Evolutionary conservation across 2,329 filamentous ascomycete species (phyloP).

Genomic region (Grosmannia clavigera): DNA sequence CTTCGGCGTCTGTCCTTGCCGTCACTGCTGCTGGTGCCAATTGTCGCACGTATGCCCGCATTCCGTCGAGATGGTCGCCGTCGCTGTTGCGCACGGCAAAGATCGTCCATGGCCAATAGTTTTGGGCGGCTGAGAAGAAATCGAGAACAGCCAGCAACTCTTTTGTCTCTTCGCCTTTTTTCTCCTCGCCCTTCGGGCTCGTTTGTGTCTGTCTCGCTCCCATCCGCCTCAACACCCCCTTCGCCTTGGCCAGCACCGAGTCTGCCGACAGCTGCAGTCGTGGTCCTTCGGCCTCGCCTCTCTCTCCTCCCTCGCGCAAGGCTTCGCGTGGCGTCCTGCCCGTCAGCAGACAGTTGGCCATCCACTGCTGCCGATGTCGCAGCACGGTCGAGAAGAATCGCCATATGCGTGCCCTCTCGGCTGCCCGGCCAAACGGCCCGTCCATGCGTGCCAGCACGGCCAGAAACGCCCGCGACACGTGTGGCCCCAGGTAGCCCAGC

Average conservation of each 20-base stretch:
- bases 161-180: constrained; percentile 27
- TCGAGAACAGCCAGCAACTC: constrained; percentile 61
- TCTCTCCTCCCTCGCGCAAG: constrained; percentile 37
- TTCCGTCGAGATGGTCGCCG: constrained; percentile 49
- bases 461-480: constrained; percentile 74
- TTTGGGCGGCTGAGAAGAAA: constrained; percentile 79
- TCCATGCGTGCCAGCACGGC: constrained; percentile 66
- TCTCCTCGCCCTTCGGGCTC: not conserved
- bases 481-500: constrained; percentile 76
- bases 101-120: constrained; percentile 93
- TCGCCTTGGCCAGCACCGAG: constrained; percentile 62
- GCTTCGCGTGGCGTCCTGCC: constrained; percentile 73
- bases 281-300: constrained; percentile 22
- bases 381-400: constrained; percentile 75
- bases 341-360: constrained; percentile 84
- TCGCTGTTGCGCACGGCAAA: constrained; percentile 60
- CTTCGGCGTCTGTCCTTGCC: constrained; percentile 40
- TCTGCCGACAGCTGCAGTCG: constrained; percentile 29
- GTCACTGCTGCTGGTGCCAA: constrained; percentile 40
- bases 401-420: constrained; percentile 64
- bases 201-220: constrained; percentile 28
- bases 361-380: constrained; percentile 86
- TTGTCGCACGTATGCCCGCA: constrained; percentile 56
- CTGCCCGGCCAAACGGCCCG: constrained; percentile 54
- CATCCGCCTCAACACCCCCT: constrained; percentile 47